Base-by-base conservation (phyloP, 257 asterid species). In the Nicotiana sylvestris region DNA sequence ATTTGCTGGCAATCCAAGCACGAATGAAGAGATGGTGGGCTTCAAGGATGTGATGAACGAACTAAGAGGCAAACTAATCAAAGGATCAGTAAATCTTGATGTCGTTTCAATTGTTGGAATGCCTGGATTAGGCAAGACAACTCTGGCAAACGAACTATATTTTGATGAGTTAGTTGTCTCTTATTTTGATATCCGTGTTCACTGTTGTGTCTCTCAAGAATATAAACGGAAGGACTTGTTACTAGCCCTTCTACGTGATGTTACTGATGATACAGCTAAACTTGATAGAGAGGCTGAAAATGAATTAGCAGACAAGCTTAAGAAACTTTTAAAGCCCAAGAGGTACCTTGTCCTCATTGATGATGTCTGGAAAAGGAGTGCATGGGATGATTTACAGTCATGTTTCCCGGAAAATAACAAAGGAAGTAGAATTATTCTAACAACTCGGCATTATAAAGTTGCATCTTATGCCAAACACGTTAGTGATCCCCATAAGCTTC, bases 51-150 rank as follows among this genome's bases (percentile, higher is more conserved):
- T 81, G 16, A 62, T 8, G 51, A 3, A 2, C 4, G 27, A 67
- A 1, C 53, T 88, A 46, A 51, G 46, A 65, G 60, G 9, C 12
- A 35, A 29, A 4, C 88, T 86, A 12, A 30, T 9, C 2, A 49
- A 72, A 6, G 84, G 83, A 66, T 25, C 68, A 27, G 0, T 6
- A 32, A 0, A 55, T 1, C 65, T 83, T 5, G 87, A 85, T 46
- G 51, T 67, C 7, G 30, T 85, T 16, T 77, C 89, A 17, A 78
- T 90, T 2, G 86, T 61, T 16, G 89, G 90, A 12, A 87, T 87
- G 91, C 55, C 89, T 2, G 90, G 91, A 60, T 77, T 86, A 1
- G 91, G 91, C 13, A 88, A 88, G 86, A 84, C 88, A 25, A 86
- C 89, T 30, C 25, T 88, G 2, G 86, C 90, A 27, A 85, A 43